A percentile compares a stretch with the other conserved stretches of the same genome.
phyloP scores from a whole-genome alignment of 805 yeast genomes.

The Schwanniomyces sp. region DNA sequence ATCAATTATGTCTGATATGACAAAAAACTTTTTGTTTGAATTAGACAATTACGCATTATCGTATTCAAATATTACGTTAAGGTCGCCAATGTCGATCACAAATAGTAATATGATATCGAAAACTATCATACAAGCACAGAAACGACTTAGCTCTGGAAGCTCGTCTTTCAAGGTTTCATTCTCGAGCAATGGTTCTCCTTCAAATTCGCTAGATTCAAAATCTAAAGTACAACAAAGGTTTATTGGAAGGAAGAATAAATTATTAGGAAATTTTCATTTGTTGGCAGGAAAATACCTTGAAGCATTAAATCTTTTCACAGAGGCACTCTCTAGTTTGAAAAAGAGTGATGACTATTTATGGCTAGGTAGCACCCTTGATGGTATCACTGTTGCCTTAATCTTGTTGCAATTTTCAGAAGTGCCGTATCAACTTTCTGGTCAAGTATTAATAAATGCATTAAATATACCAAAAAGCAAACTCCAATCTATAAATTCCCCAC shows the following conservation, averaged over 20 bases:
- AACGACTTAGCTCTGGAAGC: slow-evolving; percentile 42
- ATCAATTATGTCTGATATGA: slow-evolving; percentile 71
- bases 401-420: slow-evolving; percentile 57
- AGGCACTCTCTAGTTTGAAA: slow-evolving; percentile 60
- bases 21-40: slow-evolving; percentile 59
- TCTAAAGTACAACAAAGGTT: slow-evolving; percentile 44
- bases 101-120: slow-evolving; percentile 46
- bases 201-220: slow-evolving; percentile 20
- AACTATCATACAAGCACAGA: slow-evolving; percentile 42
- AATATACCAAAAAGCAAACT: slow-evolving; percentile 29
- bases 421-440: slow-evolving; percentile 48
- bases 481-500: slow-evolving; percentile 4
- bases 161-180: slow-evolving; percentile 35
- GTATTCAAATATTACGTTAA: slow-evolving; percentile 72
- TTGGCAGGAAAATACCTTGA: slow-evolving; percentile 76
- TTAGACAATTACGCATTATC: slow-evolving; percentile 71
- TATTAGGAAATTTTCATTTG: slow-evolving; percentile 73
- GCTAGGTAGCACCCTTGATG: slow-evolving; percentile 88
- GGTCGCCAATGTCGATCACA: slow-evolving; percentile 74
- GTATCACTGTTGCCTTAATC: slow-evolving; percentile 65
- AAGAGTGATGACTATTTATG: slow-evolving; percentile 75
- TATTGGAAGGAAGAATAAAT: slow-evolving; percentile 73
- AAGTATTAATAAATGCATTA: slow-evolving; percentile 31
- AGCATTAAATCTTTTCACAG: slow-evolving; percentile 73
- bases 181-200: slow-evolving; percentile 1